These are phyloP conservation scores for Mentha longifolia DNA, from an alignment of 257 asterid genomes.

Conservation along the genomic window DNA sequence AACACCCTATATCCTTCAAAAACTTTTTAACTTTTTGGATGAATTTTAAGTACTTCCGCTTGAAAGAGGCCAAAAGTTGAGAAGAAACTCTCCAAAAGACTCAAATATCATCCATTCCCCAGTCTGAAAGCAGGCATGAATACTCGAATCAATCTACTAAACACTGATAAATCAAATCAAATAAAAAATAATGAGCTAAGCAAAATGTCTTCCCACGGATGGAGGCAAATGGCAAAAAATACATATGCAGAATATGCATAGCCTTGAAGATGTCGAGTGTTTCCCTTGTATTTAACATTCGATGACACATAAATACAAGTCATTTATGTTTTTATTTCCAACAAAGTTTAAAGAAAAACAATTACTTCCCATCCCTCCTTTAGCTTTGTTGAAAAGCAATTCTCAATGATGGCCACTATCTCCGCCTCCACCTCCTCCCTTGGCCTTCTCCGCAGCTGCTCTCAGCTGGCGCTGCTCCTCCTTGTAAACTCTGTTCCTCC, in stretches of 20 bases:
- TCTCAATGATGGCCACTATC: slow-evolving; percentile 66
- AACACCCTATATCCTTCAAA: no score
- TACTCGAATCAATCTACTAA: neutral
- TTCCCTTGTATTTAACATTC: slow-evolving; percentile 31
- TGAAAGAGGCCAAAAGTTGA: neutral
- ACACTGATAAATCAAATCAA: slow-evolving; percentile 1
- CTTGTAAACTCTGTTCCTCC: slow-evolving; percentile 93
- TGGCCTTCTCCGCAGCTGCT: slow-evolving; percentile 73
- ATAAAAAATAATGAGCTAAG: no score
- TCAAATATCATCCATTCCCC: neutral
- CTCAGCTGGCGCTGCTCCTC: slow-evolving; percentile 97
- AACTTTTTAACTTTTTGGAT: neutral
- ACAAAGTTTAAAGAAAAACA: slow-evolving; percentile 36
- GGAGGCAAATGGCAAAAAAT: slow-evolving; percentile 24
- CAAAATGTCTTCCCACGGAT: neutral
- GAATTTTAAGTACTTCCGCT: neutral
- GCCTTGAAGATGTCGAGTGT: slow-evolving; percentile 7
- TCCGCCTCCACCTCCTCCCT: slow-evolving; percentile 72
- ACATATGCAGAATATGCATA: slow-evolving; percentile 19
- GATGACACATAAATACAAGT: slow-evolving; percentile 32
- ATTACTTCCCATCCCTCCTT: slow-evolving; percentile 23
- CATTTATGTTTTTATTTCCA: slow-evolving; percentile 44
- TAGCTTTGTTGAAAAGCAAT: slow-evolving; percentile 25
- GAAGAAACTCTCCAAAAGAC: neutral
- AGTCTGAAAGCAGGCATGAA: neutral